These are phyloP conservation scores for Inga oerstediana DNA, from an alignment of 306 rosid genomes.

Conservation along the genomic window DNA sequence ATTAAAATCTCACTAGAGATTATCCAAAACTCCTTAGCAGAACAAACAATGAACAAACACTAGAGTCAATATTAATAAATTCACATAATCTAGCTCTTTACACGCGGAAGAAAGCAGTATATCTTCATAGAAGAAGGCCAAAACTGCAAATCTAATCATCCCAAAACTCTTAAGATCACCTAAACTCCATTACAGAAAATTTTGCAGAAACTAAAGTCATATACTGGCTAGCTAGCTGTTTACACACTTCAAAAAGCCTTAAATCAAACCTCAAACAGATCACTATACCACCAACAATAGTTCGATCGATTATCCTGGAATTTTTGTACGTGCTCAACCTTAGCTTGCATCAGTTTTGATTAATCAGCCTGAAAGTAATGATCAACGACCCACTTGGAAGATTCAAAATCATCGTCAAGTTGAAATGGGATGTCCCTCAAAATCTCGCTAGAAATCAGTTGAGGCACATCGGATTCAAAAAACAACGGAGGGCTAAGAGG, in stretches of 20 bases:
- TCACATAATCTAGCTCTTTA: conserved; percentile 10
- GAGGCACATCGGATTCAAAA: conserved; percentile 30
- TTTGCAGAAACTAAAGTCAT: neutral
- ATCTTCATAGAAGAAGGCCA: neutral
- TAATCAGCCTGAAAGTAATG: conserved; percentile 46
- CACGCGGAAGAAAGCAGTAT: neutral
- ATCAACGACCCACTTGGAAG: conserved; percentile 81
- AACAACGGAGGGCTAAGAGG: conserved; percentile 26
- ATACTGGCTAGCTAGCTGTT: neutral
- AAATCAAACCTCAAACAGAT: neutral
- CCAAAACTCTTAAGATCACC: neutral
- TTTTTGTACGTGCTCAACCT: neutral
- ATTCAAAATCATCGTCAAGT: conserved; percentile 53
- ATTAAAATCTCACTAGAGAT: neutral
- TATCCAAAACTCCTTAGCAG: neutral
- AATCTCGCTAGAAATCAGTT: conserved; percentile 4
- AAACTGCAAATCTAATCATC: conserved; percentile 16
- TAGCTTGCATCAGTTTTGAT: neutral
- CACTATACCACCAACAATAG: neutral
- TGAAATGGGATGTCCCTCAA: conserved; percentile 40
- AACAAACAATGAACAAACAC: neutral
- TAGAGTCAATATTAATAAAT: neutral
- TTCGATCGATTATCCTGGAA: neutral
- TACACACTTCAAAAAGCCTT: conserved; percentile 16
- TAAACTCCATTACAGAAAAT: neutral